phyloP scores from a whole-genome alignment of 768 basidiomycete species.

The Mycena belliarum region DNA sequence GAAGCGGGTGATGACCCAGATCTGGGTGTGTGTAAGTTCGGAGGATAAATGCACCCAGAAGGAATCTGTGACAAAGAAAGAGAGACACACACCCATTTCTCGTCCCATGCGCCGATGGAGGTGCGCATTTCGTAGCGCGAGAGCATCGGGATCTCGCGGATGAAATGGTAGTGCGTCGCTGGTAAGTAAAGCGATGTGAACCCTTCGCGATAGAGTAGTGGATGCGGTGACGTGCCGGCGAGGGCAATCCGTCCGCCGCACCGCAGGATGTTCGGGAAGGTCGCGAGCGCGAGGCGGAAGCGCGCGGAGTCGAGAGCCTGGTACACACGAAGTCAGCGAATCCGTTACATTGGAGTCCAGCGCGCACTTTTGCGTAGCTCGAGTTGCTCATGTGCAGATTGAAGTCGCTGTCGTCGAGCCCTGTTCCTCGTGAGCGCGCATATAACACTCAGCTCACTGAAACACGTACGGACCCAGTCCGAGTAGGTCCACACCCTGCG shows the following conservation, averaged over 20 bases:
- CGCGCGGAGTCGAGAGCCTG: conserved; percentile 55
- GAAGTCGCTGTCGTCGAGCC: conserved; percentile 70
- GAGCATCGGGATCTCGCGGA: conserved; percentile 53
- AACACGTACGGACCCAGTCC: conserved; percentile 48
- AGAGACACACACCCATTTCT: conserved; percentile 54
- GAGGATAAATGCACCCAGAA: no score
- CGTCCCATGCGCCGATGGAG: conserved; percentile 49
- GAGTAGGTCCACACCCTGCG: conserved; percentile 40
- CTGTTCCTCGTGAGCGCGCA: not conserved
- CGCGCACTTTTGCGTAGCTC: conserved; percentile 48
- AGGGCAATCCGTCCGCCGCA: conserved; percentile 66
- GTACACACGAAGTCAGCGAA: no score
- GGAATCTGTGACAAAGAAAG: no score
- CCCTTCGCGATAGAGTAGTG: no score
- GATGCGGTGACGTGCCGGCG: conserved; percentile 27
- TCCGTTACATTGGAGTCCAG: no score
- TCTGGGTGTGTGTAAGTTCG: conserved; percentile 37
- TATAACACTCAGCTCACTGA: not conserved
- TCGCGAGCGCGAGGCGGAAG: conserved; percentile 45
- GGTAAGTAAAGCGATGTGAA: not conserved
- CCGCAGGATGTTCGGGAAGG: conserved; percentile 59
- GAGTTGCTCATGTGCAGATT: conserved; percentile 81
- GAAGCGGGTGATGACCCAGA: conserved; percentile 65
- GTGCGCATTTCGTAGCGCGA: conserved; percentile 48
- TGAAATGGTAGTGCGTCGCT: conserved; percentile 49